phyloP scores from a whole-genome alignment of 495 filamentous ascomycete genomes.

The Chaetomium fimeti region DNA sequence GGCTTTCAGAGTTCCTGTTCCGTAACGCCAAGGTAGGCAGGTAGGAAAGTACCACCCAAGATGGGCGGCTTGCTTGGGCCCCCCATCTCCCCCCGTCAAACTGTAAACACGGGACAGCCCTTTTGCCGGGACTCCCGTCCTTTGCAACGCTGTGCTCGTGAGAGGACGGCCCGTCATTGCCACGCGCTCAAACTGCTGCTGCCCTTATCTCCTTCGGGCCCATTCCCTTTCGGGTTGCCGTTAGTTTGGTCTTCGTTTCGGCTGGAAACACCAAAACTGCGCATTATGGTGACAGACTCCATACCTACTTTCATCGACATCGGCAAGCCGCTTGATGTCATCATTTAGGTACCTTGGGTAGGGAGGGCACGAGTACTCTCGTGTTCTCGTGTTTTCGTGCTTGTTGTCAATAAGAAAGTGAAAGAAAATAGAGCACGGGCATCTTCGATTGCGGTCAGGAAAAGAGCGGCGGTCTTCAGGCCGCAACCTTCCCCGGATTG shows the following conservation, averaged over 20 bases:
- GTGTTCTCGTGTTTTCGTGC: too few relatives aligned
- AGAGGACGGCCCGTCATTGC: not conserved
- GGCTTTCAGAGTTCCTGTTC: not conserved
- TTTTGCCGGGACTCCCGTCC: not conserved
- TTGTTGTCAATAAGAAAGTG: too few relatives aligned
- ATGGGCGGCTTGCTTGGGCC: not conserved
- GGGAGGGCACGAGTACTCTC: too few relatives aligned
- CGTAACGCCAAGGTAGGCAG: not conserved
- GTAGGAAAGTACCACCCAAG: not conserved
- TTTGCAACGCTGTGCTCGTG: conserved; percentile 4
- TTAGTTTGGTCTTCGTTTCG: not conserved
- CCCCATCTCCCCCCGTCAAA: not conserved
- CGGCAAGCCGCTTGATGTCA: too few relatives aligned
- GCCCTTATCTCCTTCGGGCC: not conserved
- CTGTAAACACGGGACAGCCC: not conserved
- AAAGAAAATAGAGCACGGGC: not conserved
- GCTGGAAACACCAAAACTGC: not conserved
- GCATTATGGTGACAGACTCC: not conserved
- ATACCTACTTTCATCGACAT: too few relatives aligned
- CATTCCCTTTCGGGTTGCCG: not conserved
- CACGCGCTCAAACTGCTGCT: not conserved
- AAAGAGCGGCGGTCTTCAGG: not conserved
- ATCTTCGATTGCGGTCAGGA: too few relatives aligned
- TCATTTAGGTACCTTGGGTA: too few relatives aligned
- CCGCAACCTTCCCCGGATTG: not conserved